These are phyloP conservation scores for Pyrenochaeta sp. DNA, from an alignment of 2,329 filamentous ascomycete species.

Conservation along the genomic window DNA sequence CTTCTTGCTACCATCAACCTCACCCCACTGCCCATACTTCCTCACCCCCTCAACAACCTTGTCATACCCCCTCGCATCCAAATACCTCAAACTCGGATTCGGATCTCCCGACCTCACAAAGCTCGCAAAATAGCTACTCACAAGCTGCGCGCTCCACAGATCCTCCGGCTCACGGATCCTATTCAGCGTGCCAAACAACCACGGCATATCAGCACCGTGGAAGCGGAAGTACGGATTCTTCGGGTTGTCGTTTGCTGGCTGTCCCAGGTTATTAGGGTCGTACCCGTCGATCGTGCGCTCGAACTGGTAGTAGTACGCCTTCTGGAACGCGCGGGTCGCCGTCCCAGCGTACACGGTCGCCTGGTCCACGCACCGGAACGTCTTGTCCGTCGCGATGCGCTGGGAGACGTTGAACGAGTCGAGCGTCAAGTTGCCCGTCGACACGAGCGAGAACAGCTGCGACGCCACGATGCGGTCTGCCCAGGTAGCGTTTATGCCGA, in stretches of 20 bases:
- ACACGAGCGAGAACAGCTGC: constrained; percentile 59
- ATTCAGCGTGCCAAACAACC: constrained; percentile 62
- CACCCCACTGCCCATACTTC: constrained; percentile 45
- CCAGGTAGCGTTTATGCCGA: constrained; percentile 55
- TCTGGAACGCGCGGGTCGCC: constrained; percentile 54
- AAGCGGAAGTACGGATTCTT: constrained; percentile 63
- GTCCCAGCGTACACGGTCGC: constrained; percentile 63
- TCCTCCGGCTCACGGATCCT: constrained; percentile 61
- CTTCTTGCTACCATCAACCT: constrained; percentile 42
- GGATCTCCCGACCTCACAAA: constrained; percentile 62
- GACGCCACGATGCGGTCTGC: constrained; percentile 45
- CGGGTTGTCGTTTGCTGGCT: constrained; percentile 58
- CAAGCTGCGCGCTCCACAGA: constrained; percentile 55
- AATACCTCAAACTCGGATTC: constrained; percentile 56
- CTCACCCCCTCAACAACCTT: constrained; percentile 51
- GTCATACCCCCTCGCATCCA: constrained; percentile 57
- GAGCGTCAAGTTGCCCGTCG: constrained; percentile 59
- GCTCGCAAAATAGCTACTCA: constrained; percentile 57
- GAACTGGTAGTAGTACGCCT: constrained; percentile 67
- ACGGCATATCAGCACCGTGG: constrained; percentile 62
- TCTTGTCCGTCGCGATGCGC: constrained; percentile 64
- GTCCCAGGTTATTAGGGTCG: constrained; percentile 62
- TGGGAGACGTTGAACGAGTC: constrained; percentile 64
- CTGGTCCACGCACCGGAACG: constrained; percentile 67
- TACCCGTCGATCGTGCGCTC: constrained; percentile 63